A percentile compares a stretch with the other conserved stretches of the same genome.
phyloP scores from a whole-genome alignment of 176 grass and related monocot species.

The Phyllostachys edulis region DNA sequence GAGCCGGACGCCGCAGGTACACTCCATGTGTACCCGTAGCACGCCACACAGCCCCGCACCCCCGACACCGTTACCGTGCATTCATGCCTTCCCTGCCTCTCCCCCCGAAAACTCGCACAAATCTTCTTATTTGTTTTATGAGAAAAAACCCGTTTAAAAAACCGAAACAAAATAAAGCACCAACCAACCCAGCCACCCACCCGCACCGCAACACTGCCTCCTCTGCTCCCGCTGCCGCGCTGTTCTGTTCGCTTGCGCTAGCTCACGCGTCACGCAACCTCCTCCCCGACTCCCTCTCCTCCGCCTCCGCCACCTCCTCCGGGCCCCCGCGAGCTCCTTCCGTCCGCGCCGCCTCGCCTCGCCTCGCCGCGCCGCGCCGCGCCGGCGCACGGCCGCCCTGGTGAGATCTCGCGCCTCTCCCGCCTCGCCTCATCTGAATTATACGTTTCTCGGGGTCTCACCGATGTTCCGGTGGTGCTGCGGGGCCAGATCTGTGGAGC shows the following conservation, averaged over 20 bases:
- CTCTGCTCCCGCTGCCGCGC: background rate
- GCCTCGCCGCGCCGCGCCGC: background rate
- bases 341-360: background rate
- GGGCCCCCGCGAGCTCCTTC: background rate
- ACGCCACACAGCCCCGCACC: no score
- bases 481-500: slow-evolving; percentile 37
- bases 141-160: background rate
- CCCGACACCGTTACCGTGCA: background rate
- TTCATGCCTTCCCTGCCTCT: background rate
- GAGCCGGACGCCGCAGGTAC: background rate
- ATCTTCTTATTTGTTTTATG: background rate
- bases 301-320: background rate
- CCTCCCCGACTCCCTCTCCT: background rate
- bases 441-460: background rate
- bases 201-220: background rate
- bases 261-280: background rate
- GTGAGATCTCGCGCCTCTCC: slow-evolving; percentile 10
- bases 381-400: background rate
- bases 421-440: slow-evolving; percentile 13
- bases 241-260: slow-evolving; percentile 27
- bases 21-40: background rate
- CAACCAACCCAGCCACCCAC: background rate
- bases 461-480: background rate
- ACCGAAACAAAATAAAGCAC: background rate
- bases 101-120: slow-evolving; percentile 29